Conservation (phyloP, 192 early-diverging fungal species). For the Podila epigama region DNA sequence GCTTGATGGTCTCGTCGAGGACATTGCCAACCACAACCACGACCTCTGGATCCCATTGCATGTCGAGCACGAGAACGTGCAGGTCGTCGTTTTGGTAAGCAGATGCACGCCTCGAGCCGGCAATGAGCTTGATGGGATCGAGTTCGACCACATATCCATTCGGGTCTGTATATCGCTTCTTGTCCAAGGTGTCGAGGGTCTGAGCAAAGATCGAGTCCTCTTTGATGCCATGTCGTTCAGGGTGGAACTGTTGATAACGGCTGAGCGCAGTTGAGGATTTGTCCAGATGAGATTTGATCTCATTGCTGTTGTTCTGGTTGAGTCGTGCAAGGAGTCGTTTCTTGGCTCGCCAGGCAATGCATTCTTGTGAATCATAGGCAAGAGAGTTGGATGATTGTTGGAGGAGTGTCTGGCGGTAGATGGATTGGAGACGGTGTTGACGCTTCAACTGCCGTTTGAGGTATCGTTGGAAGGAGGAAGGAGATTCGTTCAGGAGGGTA, state of each 20-base stretch:
- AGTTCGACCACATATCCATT: conserved; percentile 45
- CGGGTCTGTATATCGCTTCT: conserved; percentile 31
- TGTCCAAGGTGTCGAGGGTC: conserved; percentile 15
- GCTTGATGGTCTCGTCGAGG: conserved; percentile 35
- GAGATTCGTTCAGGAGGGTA: conserved; percentile 41
- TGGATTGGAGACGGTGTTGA: conserved; percentile 18
- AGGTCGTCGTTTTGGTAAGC: conserved; percentile 41
- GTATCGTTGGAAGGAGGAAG: conserved; percentile 30
- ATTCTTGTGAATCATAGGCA: conserved; percentile 30
- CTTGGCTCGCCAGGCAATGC: conserved; percentile 32
- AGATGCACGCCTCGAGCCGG: conserved; percentile 33
- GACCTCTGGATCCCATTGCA: conserved; percentile 49
- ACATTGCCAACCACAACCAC: conserved; percentile 45
- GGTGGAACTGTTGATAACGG: conserved; percentile 43
- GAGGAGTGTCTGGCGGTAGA: conserved; percentile 18
- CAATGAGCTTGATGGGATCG: conserved; percentile 33
- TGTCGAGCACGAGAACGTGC: conserved; percentile 41
- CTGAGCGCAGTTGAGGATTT: conserved; percentile 15
- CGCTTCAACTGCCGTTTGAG: conserved; percentile 20
- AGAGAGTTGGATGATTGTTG: conserved; percentile 16
- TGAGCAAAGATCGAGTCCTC: conserved; percentile 25
- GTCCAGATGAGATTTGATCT: background rate
- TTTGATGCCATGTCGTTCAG: conserved; percentile 15
- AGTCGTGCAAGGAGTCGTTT: background rate
- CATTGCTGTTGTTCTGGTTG: conserved; percentile 5